phyloP scores from a whole-genome alignment of 2,329 filamentous ascomycete species.

The Claviceps purpurea region DNA sequence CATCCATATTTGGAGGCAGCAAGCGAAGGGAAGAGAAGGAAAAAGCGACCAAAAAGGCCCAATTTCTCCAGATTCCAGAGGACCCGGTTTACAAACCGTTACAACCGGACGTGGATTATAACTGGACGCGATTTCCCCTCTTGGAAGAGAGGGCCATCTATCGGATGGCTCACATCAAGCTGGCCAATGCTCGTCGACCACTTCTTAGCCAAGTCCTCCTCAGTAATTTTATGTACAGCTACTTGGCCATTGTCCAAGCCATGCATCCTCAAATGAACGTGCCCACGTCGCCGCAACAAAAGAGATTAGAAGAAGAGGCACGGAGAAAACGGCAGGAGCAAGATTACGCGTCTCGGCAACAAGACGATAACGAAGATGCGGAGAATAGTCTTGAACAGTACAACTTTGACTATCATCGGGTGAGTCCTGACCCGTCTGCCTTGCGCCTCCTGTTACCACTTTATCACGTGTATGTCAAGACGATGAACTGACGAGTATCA shows the following conservation, averaged over 20 bases:
- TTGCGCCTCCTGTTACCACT: neutral
- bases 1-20: conserved; percentile 78
- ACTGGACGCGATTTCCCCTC: conserved; percentile 91
- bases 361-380: conserved; percentile 31
- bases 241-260: conserved; percentile 94
- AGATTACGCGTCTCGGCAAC: conserved; percentile 33
- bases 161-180: conserved; percentile 95
- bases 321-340: conserved; percentile 36
- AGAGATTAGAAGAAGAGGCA: conserved; percentile 43
- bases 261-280: conserved; percentile 96
- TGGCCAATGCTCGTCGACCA: conserved; percentile 89
- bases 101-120: conserved; percentile 83
- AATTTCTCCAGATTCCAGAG: conserved; percentile 64
- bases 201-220: conserved; percentile 89
- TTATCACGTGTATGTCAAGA: conserved; percentile 1
- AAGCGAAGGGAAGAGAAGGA: conserved; percentile 81
- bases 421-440: conserved; percentile 18
- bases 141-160: conserved; percentile 95
- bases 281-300: conserved; percentile 67
- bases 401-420: conserved; percentile 40
- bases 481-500: neutral
- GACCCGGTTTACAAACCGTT: conserved; percentile 60
- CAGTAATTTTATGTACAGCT: conserved; percentile 99
- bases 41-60: conserved; percentile 56
- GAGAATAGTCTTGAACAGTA: conserved; percentile 37